phyloP scores from a whole-genome alignment of 441 rosid genomes.

The Raphanus hybrid region DNA sequence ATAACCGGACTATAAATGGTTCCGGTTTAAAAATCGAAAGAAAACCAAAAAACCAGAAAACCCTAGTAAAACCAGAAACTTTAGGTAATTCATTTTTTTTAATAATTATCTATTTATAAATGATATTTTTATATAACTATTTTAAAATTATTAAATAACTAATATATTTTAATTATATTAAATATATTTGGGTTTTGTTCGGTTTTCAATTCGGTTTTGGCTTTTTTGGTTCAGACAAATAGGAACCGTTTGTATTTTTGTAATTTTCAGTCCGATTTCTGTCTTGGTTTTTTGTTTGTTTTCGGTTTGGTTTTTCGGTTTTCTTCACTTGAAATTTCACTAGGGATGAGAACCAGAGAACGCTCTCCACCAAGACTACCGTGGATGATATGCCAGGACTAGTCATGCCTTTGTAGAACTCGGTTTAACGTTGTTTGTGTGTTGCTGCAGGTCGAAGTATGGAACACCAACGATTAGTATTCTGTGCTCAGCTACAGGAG shows the following conservation, averaged over 20 bases:
- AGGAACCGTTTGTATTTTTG: neutral
- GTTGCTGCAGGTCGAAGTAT: constrained; percentile 64
- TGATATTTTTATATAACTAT: neutral
- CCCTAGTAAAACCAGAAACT: neutral
- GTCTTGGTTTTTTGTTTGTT: neutral
- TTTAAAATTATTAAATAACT: neutral
- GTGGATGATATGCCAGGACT: neutral
- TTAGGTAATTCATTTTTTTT: neutral
- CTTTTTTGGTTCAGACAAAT: neutral
- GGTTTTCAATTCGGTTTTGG: neutral
- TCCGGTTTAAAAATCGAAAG: neutral
- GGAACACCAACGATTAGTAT: constrained; percentile 96
- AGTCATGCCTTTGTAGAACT: neutral
- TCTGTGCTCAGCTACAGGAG: constrained; percentile 84
- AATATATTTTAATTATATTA: neutral
- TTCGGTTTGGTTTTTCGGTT: neutral
- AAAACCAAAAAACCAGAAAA: neutral
- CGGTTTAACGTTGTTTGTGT: constrained; percentile 17
- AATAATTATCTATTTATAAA: neutral
- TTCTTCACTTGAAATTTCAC: too few relatives aligned
- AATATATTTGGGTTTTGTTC: too few relatives aligned
- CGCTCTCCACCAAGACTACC: too few relatives aligned
- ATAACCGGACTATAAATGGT: neutral
- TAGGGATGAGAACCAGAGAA: too few relatives aligned
- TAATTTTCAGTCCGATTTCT: neutral